Conservation (phyloP, 495 filamentous ascomycete species). For the Apiosordaria backusii region DNA sequence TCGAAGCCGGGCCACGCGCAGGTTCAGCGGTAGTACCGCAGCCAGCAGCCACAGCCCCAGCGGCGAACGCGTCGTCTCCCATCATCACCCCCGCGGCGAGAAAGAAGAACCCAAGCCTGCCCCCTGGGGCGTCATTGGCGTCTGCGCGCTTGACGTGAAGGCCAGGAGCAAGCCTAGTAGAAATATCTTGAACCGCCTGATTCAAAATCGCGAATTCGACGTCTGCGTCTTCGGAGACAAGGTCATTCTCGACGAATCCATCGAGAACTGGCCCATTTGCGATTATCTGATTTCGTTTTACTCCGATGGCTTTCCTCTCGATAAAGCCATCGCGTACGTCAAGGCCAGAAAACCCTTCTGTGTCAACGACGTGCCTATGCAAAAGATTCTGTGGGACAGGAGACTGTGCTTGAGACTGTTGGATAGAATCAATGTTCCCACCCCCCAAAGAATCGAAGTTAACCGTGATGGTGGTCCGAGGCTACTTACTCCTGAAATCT, state of each 20-base stretch:
- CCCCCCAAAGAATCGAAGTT: constrained; percentile 85
- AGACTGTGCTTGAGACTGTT: constrained; percentile 82
- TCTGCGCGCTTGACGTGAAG: constrained; percentile 94
- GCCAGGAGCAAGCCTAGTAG: constrained; percentile 93
- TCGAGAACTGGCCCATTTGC: constrained; percentile 72
- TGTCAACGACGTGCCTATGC: constrained; percentile 97
- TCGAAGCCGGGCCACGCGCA: constrained; percentile 67
- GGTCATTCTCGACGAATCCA: constrained; percentile 88
- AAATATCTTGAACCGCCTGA: constrained; percentile 89
- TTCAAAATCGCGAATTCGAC: constrained; percentile 88
- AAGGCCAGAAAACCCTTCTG: constrained; percentile 90
- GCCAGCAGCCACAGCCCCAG: constrained; percentile 67
- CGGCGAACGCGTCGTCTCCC: constrained; percentile 46
- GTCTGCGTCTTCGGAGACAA: constrained; percentile 98
- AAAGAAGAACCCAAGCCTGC: constrained; percentile 51
- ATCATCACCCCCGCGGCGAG: constrained; percentile 32
- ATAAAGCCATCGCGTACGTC: constrained; percentile 94
- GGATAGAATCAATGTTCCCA: constrained; percentile 83
- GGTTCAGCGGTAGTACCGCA: constrained; percentile 72
- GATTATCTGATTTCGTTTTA: constrained; percentile 98
- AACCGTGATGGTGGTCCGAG: constrained; percentile 89
- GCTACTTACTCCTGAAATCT: constrained; percentile 70
- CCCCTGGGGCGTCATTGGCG: constrained; percentile 67
- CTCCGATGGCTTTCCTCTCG: constrained; percentile 92
- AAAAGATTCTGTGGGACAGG: constrained; percentile 95